These are phyloP conservation scores for Vitis riparia DNA, from an alignment of 164 flowering plant genomes.

Conservation along the genomic window DNA sequence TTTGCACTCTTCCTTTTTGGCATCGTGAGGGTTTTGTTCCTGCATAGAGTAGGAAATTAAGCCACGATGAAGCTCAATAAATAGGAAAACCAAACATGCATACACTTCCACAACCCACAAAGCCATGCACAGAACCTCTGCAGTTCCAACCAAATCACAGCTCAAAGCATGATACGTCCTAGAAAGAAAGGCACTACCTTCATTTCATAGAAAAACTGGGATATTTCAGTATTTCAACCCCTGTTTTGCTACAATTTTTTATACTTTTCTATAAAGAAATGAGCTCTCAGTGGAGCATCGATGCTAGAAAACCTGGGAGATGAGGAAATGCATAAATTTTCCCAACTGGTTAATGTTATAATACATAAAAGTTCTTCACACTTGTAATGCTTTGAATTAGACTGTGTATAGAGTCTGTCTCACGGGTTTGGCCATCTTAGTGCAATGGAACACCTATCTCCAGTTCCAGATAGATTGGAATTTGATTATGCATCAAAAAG, in stretches of 20 bases:
- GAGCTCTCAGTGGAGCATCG: background rate
- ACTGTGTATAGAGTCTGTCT: too few species aligned
- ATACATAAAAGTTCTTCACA: too few species aligned
- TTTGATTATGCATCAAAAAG: background rate
- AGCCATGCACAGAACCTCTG: background rate
- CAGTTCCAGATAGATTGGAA: background rate
- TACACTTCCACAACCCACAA: background rate
- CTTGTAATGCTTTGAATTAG: too few species aligned
- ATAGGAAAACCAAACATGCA: background rate
- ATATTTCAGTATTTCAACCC: background rate
- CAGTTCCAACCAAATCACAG: background rate
- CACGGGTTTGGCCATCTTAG: background rate
- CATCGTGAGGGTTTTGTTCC: slow-evolving; percentile 21
- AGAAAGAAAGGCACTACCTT: background rate
- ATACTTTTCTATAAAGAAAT: background rate
- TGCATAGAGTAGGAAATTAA: slow-evolving; percentile 13
- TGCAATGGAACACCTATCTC: background rate
- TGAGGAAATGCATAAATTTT: too few species aligned
- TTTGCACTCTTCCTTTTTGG: slow-evolving; percentile 10
- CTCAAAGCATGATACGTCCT: background rate
- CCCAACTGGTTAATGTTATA: too few species aligned
- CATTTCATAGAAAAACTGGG: background rate
- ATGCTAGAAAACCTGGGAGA: background rate
- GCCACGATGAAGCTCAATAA: too few species aligned
- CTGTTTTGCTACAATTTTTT: background rate